Percentiles rank a stretch among this genome's conserved stretches.
Conservation (phyloP, 768 basidiomycete genomes). For the Termitomyces heimii region DNA sequence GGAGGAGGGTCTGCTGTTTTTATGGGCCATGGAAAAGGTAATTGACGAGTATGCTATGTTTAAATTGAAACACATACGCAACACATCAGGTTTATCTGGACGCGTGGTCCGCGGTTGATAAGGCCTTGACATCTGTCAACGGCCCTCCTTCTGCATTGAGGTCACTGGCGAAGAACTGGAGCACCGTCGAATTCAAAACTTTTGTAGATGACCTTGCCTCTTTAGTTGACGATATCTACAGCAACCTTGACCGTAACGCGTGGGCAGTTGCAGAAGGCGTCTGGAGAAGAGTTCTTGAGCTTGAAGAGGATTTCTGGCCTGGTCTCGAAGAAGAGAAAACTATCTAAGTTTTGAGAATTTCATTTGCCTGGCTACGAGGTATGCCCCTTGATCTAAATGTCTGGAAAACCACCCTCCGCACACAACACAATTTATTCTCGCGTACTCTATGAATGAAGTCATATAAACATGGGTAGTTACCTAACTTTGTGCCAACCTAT, state of each 20-base stretch:
- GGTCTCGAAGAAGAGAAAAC: conserved; percentile 5
- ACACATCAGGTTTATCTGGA: conserved; percentile 60
- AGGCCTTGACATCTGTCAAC: conserved; percentile 6
- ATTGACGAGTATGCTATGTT: not conserved
- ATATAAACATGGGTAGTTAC: too few relatives aligned
- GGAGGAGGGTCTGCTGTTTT: conserved; percentile 61
- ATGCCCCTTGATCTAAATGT: not conserved
- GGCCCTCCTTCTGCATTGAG: conserved; percentile 25
- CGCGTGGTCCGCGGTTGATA: conserved; percentile 53
- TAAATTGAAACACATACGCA: not conserved
- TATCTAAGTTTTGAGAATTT: not conserved
- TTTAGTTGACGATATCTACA: conserved; percentile 39
- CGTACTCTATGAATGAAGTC: not conserved
- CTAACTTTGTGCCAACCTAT: too few relatives aligned
- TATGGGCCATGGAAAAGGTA: conserved; percentile 81
- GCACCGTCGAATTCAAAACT: conserved; percentile 38
- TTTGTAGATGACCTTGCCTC: conserved; percentile 47
- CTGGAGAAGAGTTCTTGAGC: conserved; percentile 53
- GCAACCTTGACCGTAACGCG: conserved; percentile 26
- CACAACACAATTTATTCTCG: too few relatives aligned
- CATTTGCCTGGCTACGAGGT: not conserved
- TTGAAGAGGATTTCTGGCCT: conserved; percentile 34
- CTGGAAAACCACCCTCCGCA: not conserved
- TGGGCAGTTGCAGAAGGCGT: conserved; percentile 41
- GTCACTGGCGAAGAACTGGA: conserved; percentile 63